phyloP scores from a whole-genome alignment of 768 basidiomycete species.

The Serpula lacrymans region DNA sequence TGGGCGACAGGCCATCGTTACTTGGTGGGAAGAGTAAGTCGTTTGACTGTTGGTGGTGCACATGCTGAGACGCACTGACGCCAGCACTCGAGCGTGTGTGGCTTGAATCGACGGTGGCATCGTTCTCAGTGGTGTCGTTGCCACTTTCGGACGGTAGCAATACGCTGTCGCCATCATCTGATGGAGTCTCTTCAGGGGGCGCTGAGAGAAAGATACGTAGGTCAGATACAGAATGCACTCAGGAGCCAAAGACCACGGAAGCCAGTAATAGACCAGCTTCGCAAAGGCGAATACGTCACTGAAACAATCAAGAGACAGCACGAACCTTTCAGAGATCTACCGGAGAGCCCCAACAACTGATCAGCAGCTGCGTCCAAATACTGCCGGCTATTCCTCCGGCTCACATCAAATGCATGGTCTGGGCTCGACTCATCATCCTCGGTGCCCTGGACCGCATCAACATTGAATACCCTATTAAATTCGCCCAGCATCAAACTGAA shows the following conservation, averaged over 20 bases:
- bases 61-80: constrained; percentile 29
- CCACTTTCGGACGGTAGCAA: constrained; percentile 73
- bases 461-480: constrained; percentile 92
- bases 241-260: constrained; percentile 15
- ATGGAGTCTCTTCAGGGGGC: constrained; percentile 58
- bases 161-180: constrained; percentile 66
- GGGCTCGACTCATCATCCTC: constrained; percentile 16
- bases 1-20: constrained; percentile 26
- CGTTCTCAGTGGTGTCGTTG: constrained; percentile 65
- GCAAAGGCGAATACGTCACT: not conserved
- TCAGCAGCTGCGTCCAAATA: constrained; percentile 85
- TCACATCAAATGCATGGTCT: constrained; percentile 30
- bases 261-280: constrained; percentile 1
- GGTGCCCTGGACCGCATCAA: constrained; percentile 40
- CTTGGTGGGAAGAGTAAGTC: constrained; percentile 15
- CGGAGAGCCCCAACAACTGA: constrained; percentile 72
- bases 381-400: constrained; percentile 77
- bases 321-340: constrained; percentile 65
- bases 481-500: constrained; percentile 93
- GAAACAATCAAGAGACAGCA: constrained; percentile 9
- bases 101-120: constrained; percentile 43
- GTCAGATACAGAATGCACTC: constrained; percentile 15
- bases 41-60: constrained; percentile 23
- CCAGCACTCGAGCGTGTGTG: constrained; percentile 39
- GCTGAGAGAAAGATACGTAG: constrained; percentile 20